Evolutionary conservation across 2,329 filamentous ascomycete genomes (phyloP).

Genomic region (Ascochyta clinopodiicola): DNA sequence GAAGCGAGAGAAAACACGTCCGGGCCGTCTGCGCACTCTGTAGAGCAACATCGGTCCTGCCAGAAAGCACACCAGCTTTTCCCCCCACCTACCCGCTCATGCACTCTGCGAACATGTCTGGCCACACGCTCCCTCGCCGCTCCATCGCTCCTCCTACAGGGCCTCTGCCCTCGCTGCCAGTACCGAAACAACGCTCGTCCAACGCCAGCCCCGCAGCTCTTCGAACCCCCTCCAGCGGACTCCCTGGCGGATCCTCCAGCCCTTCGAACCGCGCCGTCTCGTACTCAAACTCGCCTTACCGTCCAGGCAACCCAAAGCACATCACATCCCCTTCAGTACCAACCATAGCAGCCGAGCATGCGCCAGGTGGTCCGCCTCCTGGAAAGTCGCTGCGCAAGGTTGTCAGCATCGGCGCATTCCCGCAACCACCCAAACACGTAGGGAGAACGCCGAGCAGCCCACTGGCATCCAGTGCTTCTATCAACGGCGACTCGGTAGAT

Average conservation of each 20-base stretch:
- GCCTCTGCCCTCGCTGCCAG: slow-evolving; percentile 75
- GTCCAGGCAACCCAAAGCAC: slow-evolving; percentile 36
- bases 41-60: neutral
- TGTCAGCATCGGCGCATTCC: slow-evolving; percentile 92
- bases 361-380: slow-evolving; percentile 42
- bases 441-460: slow-evolving; percentile 60
- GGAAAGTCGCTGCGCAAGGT: slow-evolving; percentile 81
- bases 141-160: slow-evolving; percentile 71
- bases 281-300: slow-evolving; percentile 41
- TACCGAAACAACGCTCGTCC: slow-evolving; percentile 72
- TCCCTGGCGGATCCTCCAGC: slow-evolving; percentile 42
- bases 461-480: slow-evolving; percentile 57
- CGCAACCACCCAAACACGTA: slow-evolving; percentile 79
- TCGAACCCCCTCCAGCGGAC: slow-evolving; percentile 33
- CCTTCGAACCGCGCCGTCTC: slow-evolving; percentile 40
- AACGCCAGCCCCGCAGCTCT: slow-evolving; percentile 36
- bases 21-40: neutral
- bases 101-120: slow-evolving; percentile 44
- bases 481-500: slow-evolving; percentile 42
- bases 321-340: slow-evolving; percentile 55
- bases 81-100: neutral
- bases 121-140: slow-evolving; percentile 68
- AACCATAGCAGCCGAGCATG: slow-evolving; percentile 51
- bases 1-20: neutral
- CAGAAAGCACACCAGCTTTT: neutral